Evolutionary conservation across 306 rosid species (phyloP).

Genomic region (Cicer judaicum): DNA sequence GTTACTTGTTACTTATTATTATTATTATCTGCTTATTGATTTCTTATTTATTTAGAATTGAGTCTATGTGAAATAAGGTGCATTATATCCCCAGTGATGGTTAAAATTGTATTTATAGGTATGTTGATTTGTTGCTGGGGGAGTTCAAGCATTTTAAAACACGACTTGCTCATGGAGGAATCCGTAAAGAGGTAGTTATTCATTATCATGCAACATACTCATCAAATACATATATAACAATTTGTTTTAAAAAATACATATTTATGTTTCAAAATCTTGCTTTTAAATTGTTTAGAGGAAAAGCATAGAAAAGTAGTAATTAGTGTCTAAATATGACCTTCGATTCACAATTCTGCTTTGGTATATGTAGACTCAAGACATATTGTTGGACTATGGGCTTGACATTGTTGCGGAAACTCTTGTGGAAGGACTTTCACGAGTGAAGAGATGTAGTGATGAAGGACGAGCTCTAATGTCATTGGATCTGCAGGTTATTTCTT

Average conservation of each 20-base stretch:
- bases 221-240: constrained; percentile 18
- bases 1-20: neutral
- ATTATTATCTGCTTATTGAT: neutral
- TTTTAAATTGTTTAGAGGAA: constrained; percentile 31
- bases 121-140: constrained; percentile 94
- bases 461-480: constrained; percentile 97
- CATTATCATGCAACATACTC: constrained; percentile 40
- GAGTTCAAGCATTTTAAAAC: constrained; percentile 98
- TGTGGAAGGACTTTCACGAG: constrained; percentile 91
- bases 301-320: constrained; percentile 6
- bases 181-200: constrained; percentile 82
- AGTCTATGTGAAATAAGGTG: constrained; percentile 1
- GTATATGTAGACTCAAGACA: constrained; percentile 70
- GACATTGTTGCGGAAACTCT: constrained; percentile 88
- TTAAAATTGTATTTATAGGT: constrained; percentile 61
- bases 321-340: constrained; percentile 30
- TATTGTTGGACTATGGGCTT: constrained; percentile 75
- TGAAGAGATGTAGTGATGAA: constrained; percentile 94
- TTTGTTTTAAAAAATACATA: constrained; percentile 32
- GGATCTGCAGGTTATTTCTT: constrained; percentile 82
- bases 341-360: constrained; percentile 39
- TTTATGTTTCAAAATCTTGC: constrained; percentile 17
- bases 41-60: neutral
- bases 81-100: constrained; percentile 46
- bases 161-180: constrained; percentile 87